phyloP scores from a whole-genome alignment of 2,329 filamentous ascomycete species.

The Chaetomiaceae sp. region DNA sequence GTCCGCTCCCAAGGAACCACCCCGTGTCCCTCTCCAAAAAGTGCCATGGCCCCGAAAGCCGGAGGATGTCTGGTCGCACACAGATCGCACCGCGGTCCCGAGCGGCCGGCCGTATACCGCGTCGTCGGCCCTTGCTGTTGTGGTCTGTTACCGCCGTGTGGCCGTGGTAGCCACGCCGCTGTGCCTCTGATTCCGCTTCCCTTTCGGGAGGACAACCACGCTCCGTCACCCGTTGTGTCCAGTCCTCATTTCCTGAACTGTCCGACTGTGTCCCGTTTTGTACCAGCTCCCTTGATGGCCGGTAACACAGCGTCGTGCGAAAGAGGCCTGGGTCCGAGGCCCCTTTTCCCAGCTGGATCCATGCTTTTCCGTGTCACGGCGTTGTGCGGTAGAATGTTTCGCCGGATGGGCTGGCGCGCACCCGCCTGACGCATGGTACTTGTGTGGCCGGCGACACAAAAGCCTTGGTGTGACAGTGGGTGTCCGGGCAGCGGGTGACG shows the following conservation, averaged over 20 bases:
- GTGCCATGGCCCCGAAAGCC: too few species aligned
- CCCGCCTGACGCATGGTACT: conserved; percentile 14
- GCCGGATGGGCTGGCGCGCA: neutral
- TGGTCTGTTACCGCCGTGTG: neutral
- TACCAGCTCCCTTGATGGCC: neutral
- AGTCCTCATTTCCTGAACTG: neutral
- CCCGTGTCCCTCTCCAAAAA: neutral
- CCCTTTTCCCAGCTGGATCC: too few species aligned
- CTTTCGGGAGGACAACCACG: neutral
- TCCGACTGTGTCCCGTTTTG: neutral
- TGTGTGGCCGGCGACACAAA: conserved; percentile 6
- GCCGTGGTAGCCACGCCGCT: too few species aligned
- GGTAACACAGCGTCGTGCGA: neutral
- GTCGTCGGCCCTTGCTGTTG: neutral
- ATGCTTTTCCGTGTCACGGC: neutral
- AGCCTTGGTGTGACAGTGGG: neutral
- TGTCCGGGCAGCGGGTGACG: neutral
- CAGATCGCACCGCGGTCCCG: neutral
- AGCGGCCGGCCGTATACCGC: conserved; percentile 5
- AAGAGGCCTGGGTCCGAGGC: too few species aligned
- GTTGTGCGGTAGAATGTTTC: neutral
- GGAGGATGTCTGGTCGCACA: neutral
- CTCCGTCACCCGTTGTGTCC: neutral
- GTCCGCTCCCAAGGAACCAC: too few species aligned
- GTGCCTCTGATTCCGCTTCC: neutral